Base-by-base conservation (phyloP, 2,329 filamentous ascomycete genomes). In the Nothopassalora personata region DNA sequence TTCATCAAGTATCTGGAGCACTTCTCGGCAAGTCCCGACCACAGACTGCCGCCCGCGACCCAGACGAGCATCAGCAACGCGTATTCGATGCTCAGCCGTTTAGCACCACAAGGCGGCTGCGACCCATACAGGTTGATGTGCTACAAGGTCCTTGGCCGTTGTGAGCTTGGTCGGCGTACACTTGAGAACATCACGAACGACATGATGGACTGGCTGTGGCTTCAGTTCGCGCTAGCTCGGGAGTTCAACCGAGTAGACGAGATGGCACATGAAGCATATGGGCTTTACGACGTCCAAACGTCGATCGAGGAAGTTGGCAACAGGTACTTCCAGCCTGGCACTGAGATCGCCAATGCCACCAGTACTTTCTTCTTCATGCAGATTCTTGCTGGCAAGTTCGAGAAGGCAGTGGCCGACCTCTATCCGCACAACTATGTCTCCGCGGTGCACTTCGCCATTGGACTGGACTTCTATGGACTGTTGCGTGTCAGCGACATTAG, bases 81-180 rank as follows among this genome's bases (percentile, higher is more conserved):
- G 71, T 97, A 95, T 74, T 88, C 88, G 54, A 90, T 95, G 72
- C 87, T 91, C 49, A 83, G 87, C 28, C 87, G 90, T 64, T 90
- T 95, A 68, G 90, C 90, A 0, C 89, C 90, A 0, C 90, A 94
- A 59, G 88, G 92, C 71, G 89, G 90, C 1, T 86, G 95, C 64
- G 94, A 99, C 72, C 94, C 94, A 28, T 99, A 95, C 78, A 87
- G 91, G 56, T 92, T 96, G 86, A 92, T 93, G 51, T 97, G 94
- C 74, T 97, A 97, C 81, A 97, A 99, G 80, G 87, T 99, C 62
- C 88, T 99, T 67, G 94, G 95, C 49, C 91, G 85, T 53, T 87
- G 84, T 69, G 85, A 87, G 63, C 76, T 87, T 59, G 77, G 74
- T 51, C 78, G 80, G 47, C 78, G 83, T 56, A 83, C 77, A 60